Evolutionary conservation across 805 yeast genomes (phyloP), one percentile per base, ranked within the genome.

Genomic region (Ogataea methanolica): DNA sequence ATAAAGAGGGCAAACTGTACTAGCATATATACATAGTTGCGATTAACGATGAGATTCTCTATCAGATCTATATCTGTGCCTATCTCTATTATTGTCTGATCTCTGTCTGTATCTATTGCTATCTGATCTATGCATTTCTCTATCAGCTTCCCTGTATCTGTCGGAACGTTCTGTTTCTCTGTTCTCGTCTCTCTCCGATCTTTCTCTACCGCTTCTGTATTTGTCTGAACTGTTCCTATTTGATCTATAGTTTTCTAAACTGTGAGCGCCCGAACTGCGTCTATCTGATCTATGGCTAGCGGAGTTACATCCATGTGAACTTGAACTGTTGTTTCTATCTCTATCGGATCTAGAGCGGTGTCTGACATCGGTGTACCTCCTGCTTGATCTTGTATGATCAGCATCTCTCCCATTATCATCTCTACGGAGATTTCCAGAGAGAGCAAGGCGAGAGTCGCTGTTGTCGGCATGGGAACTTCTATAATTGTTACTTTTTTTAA

Each of bases 401-500:
- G 7, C 19, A n/a, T 17, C 22, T 16, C 14, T 36, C 12, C 39
- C 22, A 19, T 3, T 16, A 16, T 36, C 23, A 36, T n/a, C 26
- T 16, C 22, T 36, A 12, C 14, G 7, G 6, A 6, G 8, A 9
- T n/a, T 16, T 36, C 39, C 17, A 9, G 31, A 26, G 11, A 11
- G 11, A 26, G 11, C 9, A 26, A 3, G 12, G 1, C 4, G 9
- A 12, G 31, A 26, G 31, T 6, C 11, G 9, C 11, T 26, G 12
- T 26, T 26, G 12, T 26, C 9, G 31, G 12, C 31, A 26, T 12
- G 31, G 36, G 9, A 12, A 43, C 31, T 36, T 22, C 34, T 22
- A 36, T 33, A 43, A 6, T 26, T 23, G 14, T 33, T 34, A 12
- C n/a, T 21, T 15, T 42, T 49, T 19, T 51, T 46, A 8, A 74